Conservation (phyloP, 2,329 filamentous ascomycete genomes). For the Macrophomina phaseolina region DNA sequence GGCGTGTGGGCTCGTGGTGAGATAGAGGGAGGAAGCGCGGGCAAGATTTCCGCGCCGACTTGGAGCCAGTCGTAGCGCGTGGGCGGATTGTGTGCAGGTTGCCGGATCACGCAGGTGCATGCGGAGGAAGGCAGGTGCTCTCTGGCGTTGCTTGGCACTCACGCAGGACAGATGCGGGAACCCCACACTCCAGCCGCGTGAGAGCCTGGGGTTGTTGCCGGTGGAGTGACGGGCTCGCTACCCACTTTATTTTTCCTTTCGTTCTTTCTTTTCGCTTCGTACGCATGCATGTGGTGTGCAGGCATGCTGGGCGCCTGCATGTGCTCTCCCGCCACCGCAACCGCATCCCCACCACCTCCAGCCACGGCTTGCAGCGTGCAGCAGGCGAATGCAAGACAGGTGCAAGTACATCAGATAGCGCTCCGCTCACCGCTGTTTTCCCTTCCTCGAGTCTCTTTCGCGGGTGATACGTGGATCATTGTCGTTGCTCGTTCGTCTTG, state of each 20-base stretch:
- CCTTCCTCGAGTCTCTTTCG: background rate
- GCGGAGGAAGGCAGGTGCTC: background rate
- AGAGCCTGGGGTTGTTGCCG: background rate
- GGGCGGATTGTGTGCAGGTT: background rate
- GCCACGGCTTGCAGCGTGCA: slow-evolving; percentile 1
- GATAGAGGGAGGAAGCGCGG: background rate
- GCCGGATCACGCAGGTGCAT: slow-evolving; percentile 17
- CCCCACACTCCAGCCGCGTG: background rate
- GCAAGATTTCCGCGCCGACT: background rate
- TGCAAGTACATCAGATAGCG: background rate
- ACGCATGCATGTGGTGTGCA: background rate
- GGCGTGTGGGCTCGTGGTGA: background rate
- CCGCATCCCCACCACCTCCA: background rate
- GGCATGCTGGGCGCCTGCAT: background rate
- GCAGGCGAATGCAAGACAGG: slow-evolving; percentile 1
- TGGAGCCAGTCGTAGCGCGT: background rate
- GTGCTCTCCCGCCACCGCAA: background rate
- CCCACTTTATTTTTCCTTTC: background rate
- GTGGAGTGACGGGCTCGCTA: slow-evolving; percentile 24
- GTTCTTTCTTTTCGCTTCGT: background rate
- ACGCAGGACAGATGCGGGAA: background rate
- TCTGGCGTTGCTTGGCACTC: background rate
- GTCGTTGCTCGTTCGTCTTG: background rate
- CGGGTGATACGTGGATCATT: slow-evolving; percentile 1
- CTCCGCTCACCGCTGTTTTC: background rate